A percentile compares a stretch with the other conserved stretches of the same genome.
These are phyloP conservation scores for Talaromyces sp. DNA, from an alignment of 2,329 filamentous ascomycete species.

Conservation along the genomic window DNA sequence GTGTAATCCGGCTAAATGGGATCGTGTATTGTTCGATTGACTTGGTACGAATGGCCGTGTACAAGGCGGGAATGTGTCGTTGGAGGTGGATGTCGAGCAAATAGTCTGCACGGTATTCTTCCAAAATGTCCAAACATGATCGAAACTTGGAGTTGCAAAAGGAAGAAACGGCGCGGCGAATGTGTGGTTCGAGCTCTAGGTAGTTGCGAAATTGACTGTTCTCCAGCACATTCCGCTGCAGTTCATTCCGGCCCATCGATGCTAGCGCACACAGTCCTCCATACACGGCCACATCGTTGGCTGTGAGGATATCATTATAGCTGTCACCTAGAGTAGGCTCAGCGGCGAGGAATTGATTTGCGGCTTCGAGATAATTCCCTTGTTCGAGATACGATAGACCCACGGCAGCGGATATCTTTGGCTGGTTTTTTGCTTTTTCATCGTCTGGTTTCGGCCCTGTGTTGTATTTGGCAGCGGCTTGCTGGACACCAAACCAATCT, in stretches of 20 bases:
- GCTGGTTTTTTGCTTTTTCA: conserved; percentile 53
- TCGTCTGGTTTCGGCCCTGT: conserved; percentile 52
- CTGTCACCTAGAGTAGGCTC: conserved; percentile 54
- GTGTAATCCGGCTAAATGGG: conserved; percentile 81
- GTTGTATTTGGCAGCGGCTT: conserved; percentile 55
- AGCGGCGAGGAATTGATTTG: conserved; percentile 63
- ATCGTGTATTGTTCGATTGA: conserved; percentile 91
- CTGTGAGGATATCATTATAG: conserved; percentile 68
- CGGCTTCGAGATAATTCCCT: conserved; percentile 62
- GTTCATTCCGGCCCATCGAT: conserved; percentile 73
- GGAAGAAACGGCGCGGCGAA: conserved; percentile 81
- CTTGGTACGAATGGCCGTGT: conserved; percentile 74
- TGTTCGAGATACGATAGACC: conserved; percentile 59
- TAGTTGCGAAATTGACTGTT: conserved; percentile 78
- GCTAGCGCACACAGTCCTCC: conserved; percentile 86
- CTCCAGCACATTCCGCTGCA: conserved; percentile 73
- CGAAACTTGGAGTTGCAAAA: conserved; percentile 91
- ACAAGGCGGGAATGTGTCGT: conserved; percentile 66
- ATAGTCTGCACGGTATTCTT: conserved; percentile 78
- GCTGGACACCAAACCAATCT: conserved; percentile 68
- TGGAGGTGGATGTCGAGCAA: conserved; percentile 85
- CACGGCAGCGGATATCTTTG: conserved; percentile 62
- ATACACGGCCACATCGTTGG: conserved; percentile 88
- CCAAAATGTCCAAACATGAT: conserved; percentile 74
- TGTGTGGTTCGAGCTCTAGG: conserved; percentile 87